Conservation (phyloP, 352 stramenopile genomes). For the Phytophthora aleatoria region DNA sequence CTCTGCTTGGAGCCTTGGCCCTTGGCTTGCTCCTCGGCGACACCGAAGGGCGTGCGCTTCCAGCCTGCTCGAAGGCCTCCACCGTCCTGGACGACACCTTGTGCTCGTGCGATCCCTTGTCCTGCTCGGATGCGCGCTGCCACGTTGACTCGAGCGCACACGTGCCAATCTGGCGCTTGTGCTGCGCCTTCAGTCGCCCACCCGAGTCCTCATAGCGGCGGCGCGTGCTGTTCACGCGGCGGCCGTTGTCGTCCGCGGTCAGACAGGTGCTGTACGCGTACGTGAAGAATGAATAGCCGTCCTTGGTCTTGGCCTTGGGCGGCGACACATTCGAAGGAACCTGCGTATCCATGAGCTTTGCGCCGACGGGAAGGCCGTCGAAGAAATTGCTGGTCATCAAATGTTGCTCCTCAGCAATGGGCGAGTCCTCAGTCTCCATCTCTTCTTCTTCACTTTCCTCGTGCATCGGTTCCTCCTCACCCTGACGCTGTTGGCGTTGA, state of each 20-base stretch:
- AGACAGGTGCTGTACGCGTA: conserved; percentile 74
- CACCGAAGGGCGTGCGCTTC: conserved; percentile 59
- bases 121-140: conserved; percentile 43
- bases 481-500: conserved; percentile 1
- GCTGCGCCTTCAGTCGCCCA: conserved; percentile 64
- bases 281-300: conserved; percentile 53
- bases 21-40: conserved; percentile 53
- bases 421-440: conserved; percentile 23
- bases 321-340: conserved; percentile 38
- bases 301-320: conserved; percentile 44
- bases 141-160: conserved; percentile 57
- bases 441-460: conserved; percentile 25
- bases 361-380: conserved; percentile 48
- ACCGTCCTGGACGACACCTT: conserved; percentile 43
- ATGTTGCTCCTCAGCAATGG: background rate
- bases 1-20: conserved; percentile 45
- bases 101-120: conserved; percentile 47
- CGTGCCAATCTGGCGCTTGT: conserved; percentile 54
- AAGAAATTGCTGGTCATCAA: conserved; percentile 55
- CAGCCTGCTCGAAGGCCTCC: conserved; percentile 59
- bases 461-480: conserved; percentile 32
- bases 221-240: conserved; percentile 57
- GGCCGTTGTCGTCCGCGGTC: conserved; percentile 52
- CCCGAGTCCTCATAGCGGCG: conserved; percentile 71
- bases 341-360: conserved; percentile 52